Evolutionary conservation across 164 flowering plant species (phyloP), one percentile per base, ranked within the genome.

Genomic region (Dillenia turbinata): DNA sequence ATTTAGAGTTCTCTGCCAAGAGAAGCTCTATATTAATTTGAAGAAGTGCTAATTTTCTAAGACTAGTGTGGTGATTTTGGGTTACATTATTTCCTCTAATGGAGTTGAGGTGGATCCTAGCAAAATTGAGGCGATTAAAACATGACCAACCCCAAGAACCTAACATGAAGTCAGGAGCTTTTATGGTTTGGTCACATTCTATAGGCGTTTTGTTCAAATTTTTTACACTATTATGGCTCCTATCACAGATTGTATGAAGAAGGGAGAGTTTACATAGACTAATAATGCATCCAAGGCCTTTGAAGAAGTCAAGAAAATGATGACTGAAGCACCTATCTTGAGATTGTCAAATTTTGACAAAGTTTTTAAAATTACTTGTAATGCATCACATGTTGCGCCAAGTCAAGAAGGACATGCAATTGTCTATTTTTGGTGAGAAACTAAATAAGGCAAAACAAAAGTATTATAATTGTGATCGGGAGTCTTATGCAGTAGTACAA

Each of bases 151-250:
- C 6, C 60, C 60, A 10, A 16, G 11, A 9, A 24, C 49, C 5
- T 11, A 54, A 1, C 12, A 12, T 8, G n/a, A 63, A 22, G 59
- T 63, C 9, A 8, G 47, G 12, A 60, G 53, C n/a, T 49, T 60
- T 48, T 54, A 60, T 15, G 54, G 63, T 9, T 22, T 47, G 44
- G 47, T 56, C 13, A 61, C 64, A 12, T 64, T 62, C 49, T 52
- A 62, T 44, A 2, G 49, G 43, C 45, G 44, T 2, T 64, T 64
- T 55, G 47, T 64, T 9, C 9, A 2, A 3, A 54, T 55, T 19
- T 56, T 64, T 17, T 48, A 47, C 10, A 56, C 61, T 22, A 47
- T 64, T 14, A 49, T 40, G 16, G 49, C 61, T 5, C 67, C 61
- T 9, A 15, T 64, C 12, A 64, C 61, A 9, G 26, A 48, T 13